These are phyloP conservation scores for Monilinia vaccinii-corymbosi DNA, from an alignment of 2,329 filamentous ascomycete species.

Conservation along the genomic window DNA sequence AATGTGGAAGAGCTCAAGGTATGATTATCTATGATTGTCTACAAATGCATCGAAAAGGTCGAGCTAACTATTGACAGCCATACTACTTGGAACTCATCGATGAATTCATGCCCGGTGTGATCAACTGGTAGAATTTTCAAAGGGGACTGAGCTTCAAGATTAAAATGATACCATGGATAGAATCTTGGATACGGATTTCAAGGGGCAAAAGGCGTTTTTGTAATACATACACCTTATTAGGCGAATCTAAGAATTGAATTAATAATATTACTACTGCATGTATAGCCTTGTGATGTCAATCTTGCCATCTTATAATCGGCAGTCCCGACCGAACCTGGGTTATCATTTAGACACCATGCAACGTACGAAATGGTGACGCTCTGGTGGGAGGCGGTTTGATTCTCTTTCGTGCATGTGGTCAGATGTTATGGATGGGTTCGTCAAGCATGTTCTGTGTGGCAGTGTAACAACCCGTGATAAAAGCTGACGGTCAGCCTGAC, in stretches of 20 bases:
- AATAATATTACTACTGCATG: not conserved
- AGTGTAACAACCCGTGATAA: no score
- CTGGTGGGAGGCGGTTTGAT: no score
- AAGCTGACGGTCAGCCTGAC: no score
- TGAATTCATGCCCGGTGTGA: slow-evolving; percentile 62
- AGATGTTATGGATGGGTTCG: no score
- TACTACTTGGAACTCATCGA: slow-evolving; percentile 70
- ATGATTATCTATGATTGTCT: slow-evolving; percentile 31
- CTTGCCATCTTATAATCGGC: not conserved
- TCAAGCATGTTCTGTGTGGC: no score
- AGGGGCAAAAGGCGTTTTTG: not conserved
- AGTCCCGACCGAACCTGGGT: not conserved
- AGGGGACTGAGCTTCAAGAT: not conserved
- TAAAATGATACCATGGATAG: not conserved
- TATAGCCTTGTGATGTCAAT: not conserved
- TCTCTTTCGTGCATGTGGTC: no score
- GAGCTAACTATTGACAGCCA: slow-evolving; percentile 35
- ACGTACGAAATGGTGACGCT: no score
- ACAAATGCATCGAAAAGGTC: not conserved
- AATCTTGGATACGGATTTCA: not conserved
- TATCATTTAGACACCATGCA: no score
- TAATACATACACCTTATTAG: not conserved
- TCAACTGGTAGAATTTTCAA: slow-evolving; percentile 35
- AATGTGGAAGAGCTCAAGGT: slow-evolving; percentile 68
- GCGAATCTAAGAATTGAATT: not conserved